Evolutionary conservation across 2,329 filamentous ascomycete genomes (phyloP), one percentile per base, ranked within the genome.

Genomic region (Exophiala bonariae): DNA sequence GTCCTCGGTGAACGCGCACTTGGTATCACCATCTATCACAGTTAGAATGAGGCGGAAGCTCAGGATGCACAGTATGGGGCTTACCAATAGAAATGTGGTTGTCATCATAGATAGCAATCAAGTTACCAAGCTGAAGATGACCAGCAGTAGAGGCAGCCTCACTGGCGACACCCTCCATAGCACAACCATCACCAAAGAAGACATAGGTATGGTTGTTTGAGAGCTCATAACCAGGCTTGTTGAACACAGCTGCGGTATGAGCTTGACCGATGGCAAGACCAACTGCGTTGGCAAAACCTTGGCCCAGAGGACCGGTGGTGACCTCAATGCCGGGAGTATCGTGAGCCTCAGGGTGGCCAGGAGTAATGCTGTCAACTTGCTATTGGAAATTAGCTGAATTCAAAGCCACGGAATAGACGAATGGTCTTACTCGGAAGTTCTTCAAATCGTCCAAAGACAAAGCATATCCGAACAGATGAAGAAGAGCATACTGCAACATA

Each of bases 401-500:
- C 76, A 80, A 67, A 77, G 61, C 81, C 65, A 43, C 64, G 64
- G 76, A 80, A 34, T 22, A 35, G 13, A 17, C 16, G 17, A 36
- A 10, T 14, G 30, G 50, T 79, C 89, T 72, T 83, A 96, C 90
- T 73, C 93, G 87, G 88, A 99, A 99, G 63, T 78, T 75, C 84
- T 97, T 99, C 62, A 99, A 73, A 75, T 97, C 93, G 65, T 99
- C 88, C 54, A 99, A 78, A 65, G 82, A 81, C 61, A 99, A 63
- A 56, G 76, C 82, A 72, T 95, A 99, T 71, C 93, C 93, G 74
- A 91, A 96, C 47, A 99, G 81, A 79, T 99, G 93, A 65, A 99
- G 87, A 61, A 99, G 82, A 65, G 92, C 87, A 85, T 99, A 99
- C 73, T 96, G 93, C 53, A 99, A 89, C 91, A 99, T 96, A 83